Evolutionary conservation across 306 rosid genomes (phyloP).

Genomic region (Medicago truncatula): MtrunA17r5.0-ANR NC_053047.1:8690501-8691000

Average conservation of each 20-base stretch:
- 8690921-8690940: neutral
- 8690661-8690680: neutral
- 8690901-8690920: neutral
- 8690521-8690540: neutral
- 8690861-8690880: neutral
- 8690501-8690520: conserved; percentile 19
- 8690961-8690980: too few relatives aligned
- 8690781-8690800: neutral
- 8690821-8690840: neutral
- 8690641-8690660: neutral
- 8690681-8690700: neutral
- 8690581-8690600: neutral
- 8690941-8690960: too few relatives aligned
- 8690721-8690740: neutral
- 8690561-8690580: neutral
- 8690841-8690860: neutral
- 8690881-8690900: neutral
- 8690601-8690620: neutral
- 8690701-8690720: neutral
- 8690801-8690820: neutral
- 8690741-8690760: neutral
- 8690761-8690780: neutral
- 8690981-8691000: too few relatives aligned
- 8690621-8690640: neutral
- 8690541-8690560: neutral